These are phyloP conservation scores for Talaromyces thailandensis DNA, from an alignment of 495 filamentous ascomycete species.

Conservation along the genomic window DNA sequence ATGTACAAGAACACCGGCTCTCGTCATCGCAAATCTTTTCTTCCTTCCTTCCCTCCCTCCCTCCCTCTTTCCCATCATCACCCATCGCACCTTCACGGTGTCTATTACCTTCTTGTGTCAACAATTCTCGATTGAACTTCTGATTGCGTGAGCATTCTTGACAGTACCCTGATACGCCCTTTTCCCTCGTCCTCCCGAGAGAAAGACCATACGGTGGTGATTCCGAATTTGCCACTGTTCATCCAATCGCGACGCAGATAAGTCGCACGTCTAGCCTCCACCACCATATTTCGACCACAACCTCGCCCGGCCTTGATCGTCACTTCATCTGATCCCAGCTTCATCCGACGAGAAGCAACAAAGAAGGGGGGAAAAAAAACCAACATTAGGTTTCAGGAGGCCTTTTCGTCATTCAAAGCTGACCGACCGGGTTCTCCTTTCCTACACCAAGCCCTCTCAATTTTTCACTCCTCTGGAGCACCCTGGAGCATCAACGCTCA, in stretches of 20 bases:
- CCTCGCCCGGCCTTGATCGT: neutral
- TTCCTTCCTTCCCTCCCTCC: neutral
- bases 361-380: neutral
- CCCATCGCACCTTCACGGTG: slow-evolving; percentile 6
- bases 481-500: slow-evolving; percentile 6
- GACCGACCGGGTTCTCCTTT: neutral
- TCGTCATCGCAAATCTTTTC: neutral
- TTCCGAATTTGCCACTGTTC: neutral
- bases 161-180: neutral
- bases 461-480: neutral
- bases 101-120: neutral
- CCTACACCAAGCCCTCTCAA: neutral
- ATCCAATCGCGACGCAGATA: neutral
- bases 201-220: neutral
- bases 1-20: neutral
- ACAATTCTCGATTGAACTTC: neutral
- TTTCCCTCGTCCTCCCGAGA: neutral
- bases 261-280: neutral
- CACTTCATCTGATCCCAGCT: neutral
- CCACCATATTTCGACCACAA: neutral
- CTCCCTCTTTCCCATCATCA: neutral
- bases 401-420: neutral
- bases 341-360: neutral
- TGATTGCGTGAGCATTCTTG: neutral
- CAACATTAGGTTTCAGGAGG: neutral